Evolutionary conservation across 139 green algal species (phyloP), one percentile per base, ranked within the genome.

Genomic region (Tetradesmus obliquus): DNA sequence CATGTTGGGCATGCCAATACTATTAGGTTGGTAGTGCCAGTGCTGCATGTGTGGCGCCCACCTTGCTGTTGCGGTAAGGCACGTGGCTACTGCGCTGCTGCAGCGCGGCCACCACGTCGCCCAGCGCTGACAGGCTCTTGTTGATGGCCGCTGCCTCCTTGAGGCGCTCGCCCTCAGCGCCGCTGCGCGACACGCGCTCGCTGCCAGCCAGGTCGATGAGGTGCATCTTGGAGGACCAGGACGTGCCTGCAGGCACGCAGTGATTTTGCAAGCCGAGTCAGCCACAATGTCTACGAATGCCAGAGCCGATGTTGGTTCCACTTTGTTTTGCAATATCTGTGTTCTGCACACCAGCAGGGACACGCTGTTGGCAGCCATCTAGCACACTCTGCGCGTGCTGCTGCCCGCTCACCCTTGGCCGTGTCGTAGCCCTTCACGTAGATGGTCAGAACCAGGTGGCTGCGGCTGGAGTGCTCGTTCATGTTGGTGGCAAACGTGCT

Each of bases 131-230:
- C 79, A 98, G 87, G 17, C 88, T 95, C 90, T 96, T 97, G 95
- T 98, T 98, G 93, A 98, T 98, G 91, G 96, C 96, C 91, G 98
- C 96, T 55, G 96, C 96, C 92, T 98, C 96, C 90, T 96, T 97
- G 57, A 98, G 93, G 54, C 95, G 91, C 80, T 96, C 95, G 20
- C 95, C 95, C 92, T 96, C 88, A 55, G 87, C 87, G 13, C 93
- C 92, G 3, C 92, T 94, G 69, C 93, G 91, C 54, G 76, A 91
- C 32, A 97, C 90, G 2, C 95, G 94, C 94, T 97, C 96, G 55
- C 90, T 95, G 79, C 96, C 96, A n/a, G 96, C 96, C 19, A 97
- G 92, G 87, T 97, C 96, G 45, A 97, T 96, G 15, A 97, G 86
- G 82, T 96, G 94, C 57, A 97, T 91, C 93, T 97, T 97, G 69